A percentile compares a stretch with the other conserved stretches of the same genome.
Conservation (phyloP, 805 yeast species). For the Clavispora santaluciae region DNA sequence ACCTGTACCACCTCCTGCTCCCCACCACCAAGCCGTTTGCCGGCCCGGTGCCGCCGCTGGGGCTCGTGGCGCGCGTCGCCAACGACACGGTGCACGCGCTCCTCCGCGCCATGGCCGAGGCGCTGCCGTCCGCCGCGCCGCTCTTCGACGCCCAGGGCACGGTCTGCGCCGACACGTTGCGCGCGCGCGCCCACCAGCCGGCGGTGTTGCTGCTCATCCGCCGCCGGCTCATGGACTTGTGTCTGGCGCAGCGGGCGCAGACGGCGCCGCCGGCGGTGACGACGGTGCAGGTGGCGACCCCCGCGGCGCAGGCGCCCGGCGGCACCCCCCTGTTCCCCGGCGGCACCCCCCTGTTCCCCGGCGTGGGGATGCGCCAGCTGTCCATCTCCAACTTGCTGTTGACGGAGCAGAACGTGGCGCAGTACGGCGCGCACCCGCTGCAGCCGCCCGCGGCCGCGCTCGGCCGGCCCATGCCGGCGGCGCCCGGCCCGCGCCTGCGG, state of each 20-base stretch:
- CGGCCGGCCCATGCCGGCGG: constrained; percentile 1
- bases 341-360: constrained; percentile 5
- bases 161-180: constrained; percentile 27
- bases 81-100: constrained; percentile 33
- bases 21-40: constrained; percentile 44
- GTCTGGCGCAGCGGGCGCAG: constrained; percentile 19
- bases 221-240: constrained; percentile 37
- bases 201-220: constrained; percentile 38
- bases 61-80: constrained; percentile 40
- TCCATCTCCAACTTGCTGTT: constrained; percentile 38
- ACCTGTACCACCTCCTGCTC: constrained; percentile 30
- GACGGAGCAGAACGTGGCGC: constrained; percentile 35
- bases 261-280: constrained; percentile 7
- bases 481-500: constrained; percentile 30
- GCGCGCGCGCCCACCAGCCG: constrained; percentile 31
- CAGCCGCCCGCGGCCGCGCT: constrained; percentile 12
- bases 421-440: constrained; percentile 19
- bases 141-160: constrained; percentile 31
- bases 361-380: constrained; percentile 28
- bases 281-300: constrained; percentile 11
- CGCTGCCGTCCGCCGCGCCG: constrained; percentile 6
- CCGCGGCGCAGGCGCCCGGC: constrained; percentile 1
- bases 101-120: constrained; percentile 14
- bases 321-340: background rate
- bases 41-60: constrained; percentile 41